Base-by-base conservation (phyloP, 2,329 filamentous ascomycete species). In the Cercospora zeina region DNA sequence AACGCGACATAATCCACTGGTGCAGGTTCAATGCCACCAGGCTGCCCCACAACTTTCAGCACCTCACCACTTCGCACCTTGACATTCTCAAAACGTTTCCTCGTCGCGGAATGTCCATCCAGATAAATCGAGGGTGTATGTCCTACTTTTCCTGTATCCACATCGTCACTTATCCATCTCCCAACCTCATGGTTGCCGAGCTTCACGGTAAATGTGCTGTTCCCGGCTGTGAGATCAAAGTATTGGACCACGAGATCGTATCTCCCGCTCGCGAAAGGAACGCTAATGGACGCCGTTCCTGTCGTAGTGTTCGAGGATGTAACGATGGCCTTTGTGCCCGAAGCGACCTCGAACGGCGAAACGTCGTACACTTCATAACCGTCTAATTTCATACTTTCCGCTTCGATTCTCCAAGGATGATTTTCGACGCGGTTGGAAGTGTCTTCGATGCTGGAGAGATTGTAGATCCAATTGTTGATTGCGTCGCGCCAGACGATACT, bases 401-500 rank as follows among this genome's bases (percentile, higher is more conserved):
- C 87, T 76, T 90, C 87, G 50, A 90, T 82, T n/a, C 88, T 82
- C 74, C 83, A 87, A 0, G 82, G 81, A 72, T 90, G 83, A 62
- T 85, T 78, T 1, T 82, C 80, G 0, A 89, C 87, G 9, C 87
- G 81, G 1, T 77, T 77, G 0, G 67, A 67, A 19, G 80, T 76
- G 66, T 90, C 88, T 0, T 82, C 71, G 47, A 90, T 88, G 2
- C 81, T 78, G 0, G 85, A 87, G 37, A 85, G 74, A 70, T 84
- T 86, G 70, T 78, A 69, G 74, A 88, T 90, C 75, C 87, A 90
- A 59, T 84, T 77, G 68, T 77, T 84, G 75, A 90, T 84, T 0
- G 85, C 80, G 69, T 90, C 88, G 13, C 88, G 81, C 88, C 88
- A 91, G 14, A 89, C 84, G 16, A 90, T 79, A 0, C 86, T 80